phyloP scores from a whole-genome alignment of 768 basidiomycete species.

The Suillus lakei region DNA sequence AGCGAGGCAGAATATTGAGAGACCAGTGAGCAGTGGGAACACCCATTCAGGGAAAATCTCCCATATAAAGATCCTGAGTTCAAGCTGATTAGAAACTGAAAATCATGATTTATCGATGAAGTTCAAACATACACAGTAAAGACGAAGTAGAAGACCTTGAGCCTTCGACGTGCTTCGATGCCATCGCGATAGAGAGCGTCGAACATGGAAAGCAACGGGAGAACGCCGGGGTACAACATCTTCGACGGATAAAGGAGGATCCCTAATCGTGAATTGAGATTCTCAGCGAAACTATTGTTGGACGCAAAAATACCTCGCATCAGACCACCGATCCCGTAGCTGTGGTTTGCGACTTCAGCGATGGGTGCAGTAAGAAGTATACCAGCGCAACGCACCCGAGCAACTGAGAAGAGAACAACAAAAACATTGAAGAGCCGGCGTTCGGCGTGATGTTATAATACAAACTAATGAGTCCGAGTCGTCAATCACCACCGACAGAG shows the following conservation, averaged over 20 bases:
- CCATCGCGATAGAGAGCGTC: slow-evolving; percentile 48
- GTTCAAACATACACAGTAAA: slow-evolving; percentile 19
- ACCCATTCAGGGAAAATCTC: slow-evolving; percentile 44
- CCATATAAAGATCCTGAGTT: slow-evolving; percentile 45
- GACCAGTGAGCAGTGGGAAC: slow-evolving; percentile 51
- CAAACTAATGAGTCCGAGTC: slow-evolving; percentile 22
- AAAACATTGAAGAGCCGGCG: slow-evolving; percentile 47
- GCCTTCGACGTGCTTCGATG: slow-evolving; percentile 41
- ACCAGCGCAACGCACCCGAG: slow-evolving; percentile 32
- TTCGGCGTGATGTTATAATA: slow-evolving; percentile 59
- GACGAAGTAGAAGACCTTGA: slow-evolving; percentile 55
- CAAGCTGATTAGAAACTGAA: neutral
- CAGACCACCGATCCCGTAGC: slow-evolving; percentile 58
- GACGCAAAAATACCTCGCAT: slow-evolving; percentile 44
- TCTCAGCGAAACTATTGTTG: neutral
- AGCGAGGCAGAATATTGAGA: slow-evolving; percentile 61
- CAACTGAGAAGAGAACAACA: slow-evolving; percentile 40
- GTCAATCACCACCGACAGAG: neutral
- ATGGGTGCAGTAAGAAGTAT: neutral
- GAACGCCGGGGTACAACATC: slow-evolving; percentile 45
- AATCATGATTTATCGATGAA: neutral
- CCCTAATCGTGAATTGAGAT: slow-evolving; percentile 11
- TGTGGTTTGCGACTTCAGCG: neutral
- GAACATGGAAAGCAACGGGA: slow-evolving; percentile 30
- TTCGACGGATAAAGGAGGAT: slow-evolving; percentile 48